phyloP scores from a whole-genome alignment of 2,329 filamentous ascomycete genomes.

The Teratosphaeria nubilosa region DNA sequence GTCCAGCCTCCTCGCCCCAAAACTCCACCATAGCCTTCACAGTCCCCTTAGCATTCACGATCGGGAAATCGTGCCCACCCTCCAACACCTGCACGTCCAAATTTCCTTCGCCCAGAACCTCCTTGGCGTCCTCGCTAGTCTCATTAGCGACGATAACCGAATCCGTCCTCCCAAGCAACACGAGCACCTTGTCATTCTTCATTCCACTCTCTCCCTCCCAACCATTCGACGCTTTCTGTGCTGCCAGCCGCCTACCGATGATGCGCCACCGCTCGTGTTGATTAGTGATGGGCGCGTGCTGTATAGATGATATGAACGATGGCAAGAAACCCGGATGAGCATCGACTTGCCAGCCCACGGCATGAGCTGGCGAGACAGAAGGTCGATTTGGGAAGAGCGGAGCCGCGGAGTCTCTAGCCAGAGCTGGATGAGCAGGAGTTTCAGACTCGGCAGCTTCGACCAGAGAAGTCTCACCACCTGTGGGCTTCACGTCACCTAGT shows the following conservation, averaged over 20 bases:
- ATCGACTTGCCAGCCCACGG: slow-evolving; percentile 60
- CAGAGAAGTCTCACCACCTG: neutral
- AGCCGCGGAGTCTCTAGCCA: slow-evolving; percentile 14
- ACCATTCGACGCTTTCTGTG: slow-evolving; percentile 26
- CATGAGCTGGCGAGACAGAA: slow-evolving; percentile 47
- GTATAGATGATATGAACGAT: slow-evolving; percentile 62
- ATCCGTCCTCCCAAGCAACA: slow-evolving; percentile 59
- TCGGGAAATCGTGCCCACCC: slow-evolving; percentile 61
- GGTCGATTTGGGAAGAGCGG: slow-evolving; percentile 43
- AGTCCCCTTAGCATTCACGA: slow-evolving; percentile 50
- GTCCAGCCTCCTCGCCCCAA: slow-evolving; percentile 20
- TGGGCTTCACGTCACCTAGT: neutral
- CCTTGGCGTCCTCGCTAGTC: slow-evolving; percentile 49
- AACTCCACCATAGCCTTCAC: slow-evolving; percentile 41
- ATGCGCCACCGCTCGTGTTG: slow-evolving; percentile 53
- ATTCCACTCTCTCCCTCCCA: slow-evolving; percentile 22
- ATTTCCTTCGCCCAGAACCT: slow-evolving; percentile 47
- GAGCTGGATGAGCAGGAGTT: slow-evolving; percentile 10
- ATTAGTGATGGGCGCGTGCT: slow-evolving; percentile 57
- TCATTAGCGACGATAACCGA: slow-evolving; percentile 57
- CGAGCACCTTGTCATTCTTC: slow-evolving; percentile 45
- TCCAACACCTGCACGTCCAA: slow-evolving; percentile 48
- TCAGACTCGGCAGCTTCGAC: slow-evolving; percentile 14
- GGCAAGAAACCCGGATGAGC: slow-evolving; percentile 57
- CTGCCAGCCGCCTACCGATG: slow-evolving; percentile 42